These are phyloP conservation scores for Gracilaria caudata DNA, from an alignment of 23 red algal species.

Conservation along the genomic window DNA sequence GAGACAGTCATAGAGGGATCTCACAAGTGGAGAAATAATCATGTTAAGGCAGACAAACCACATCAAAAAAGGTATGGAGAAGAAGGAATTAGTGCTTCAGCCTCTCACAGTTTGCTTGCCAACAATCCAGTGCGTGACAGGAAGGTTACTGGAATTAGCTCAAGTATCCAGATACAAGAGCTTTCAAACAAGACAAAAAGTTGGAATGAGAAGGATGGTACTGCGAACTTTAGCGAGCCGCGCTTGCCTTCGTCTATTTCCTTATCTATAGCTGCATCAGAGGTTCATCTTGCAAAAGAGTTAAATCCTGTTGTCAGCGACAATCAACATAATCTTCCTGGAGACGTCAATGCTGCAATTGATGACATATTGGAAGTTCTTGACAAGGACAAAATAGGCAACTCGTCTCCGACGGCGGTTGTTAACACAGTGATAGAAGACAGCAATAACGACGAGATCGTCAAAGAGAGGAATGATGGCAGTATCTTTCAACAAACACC, in stretches of 20 bases:
- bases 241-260: background rate
- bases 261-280: slow-evolving; percentile 8
- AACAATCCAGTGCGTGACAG: background rate
- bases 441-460: background rate
- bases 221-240: background rate
- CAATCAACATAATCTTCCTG: background rate
- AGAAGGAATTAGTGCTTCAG: no score
- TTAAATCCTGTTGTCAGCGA: slow-evolving; percentile 3
- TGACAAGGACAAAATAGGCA: background rate
- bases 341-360: background rate
- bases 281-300: background rate
- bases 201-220: background rate
- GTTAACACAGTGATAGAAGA: background rate
- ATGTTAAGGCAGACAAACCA: background rate
- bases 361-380: slow-evolving; percentile 15
- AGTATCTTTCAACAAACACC: background rate
- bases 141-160: background rate
- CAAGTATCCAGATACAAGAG: background rate
- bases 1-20: background rate
- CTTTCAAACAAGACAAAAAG: background rate
- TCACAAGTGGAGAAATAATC: background rate
- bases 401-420: slow-evolving; percentile 4
- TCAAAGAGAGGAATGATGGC: background rate
- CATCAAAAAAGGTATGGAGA: no score
- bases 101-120: background rate